Conservation (phyloP, 2,329 filamentous ascomycete genomes). For the Aspergillus spinulosporus region DNA sequence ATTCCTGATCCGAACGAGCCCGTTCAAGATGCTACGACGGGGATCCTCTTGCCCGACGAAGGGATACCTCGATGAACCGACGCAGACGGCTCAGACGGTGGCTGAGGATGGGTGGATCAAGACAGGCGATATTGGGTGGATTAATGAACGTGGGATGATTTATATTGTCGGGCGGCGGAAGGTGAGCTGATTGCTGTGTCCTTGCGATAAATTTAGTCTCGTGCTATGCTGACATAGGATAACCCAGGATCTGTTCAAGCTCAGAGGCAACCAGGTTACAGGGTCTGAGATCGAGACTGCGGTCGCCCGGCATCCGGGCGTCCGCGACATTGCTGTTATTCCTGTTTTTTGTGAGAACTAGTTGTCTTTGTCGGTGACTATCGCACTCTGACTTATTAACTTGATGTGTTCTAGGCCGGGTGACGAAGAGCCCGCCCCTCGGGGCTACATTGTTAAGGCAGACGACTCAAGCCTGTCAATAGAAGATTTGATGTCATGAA, state of each 20-base stretch:
- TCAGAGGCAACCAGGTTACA: constrained; percentile 64
- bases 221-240: background rate
- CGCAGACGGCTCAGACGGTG: constrained; percentile 65
- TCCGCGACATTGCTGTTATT: constrained; percentile 58
- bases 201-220: too few relatives aligned
- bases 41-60: constrained; percentile 67
- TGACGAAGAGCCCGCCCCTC: background rate
- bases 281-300: constrained; percentile 60
- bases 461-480: background rate
- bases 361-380: too few relatives aligned
- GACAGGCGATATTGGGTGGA: constrained; percentile 70
- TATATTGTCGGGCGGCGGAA: constrained; percentile 74
- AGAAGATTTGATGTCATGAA: background rate
- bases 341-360: constrained; percentile 47
- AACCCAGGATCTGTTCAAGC: constrained; percentile 46
- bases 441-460: background rate
- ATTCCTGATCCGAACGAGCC: constrained; percentile 55
- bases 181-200: constrained; percentile 36
- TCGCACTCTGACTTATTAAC: background rate
- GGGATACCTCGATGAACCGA: constrained; percentile 71
- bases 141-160: constrained; percentile 58
- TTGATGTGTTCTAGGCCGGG: background rate
- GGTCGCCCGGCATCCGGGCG: constrained; percentile 43
- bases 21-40: constrained; percentile 55
- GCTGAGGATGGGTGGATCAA: constrained; percentile 67